Conservation (phyloP, 129 eudicot species). For the Escallonia herrerae region DNA sequence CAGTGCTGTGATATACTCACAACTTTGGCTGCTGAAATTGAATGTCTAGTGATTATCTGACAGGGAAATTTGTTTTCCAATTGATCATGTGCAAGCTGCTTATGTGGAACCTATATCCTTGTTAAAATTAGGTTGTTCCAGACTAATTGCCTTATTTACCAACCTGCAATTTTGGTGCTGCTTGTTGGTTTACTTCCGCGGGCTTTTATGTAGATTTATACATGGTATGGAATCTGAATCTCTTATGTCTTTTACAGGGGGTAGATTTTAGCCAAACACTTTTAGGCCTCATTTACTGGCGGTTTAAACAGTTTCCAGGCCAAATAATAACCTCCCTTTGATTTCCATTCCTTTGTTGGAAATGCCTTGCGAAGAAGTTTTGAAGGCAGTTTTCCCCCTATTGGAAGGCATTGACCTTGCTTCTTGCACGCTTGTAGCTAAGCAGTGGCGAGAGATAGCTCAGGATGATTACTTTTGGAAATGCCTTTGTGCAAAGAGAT, state of each 20-base stretch:
- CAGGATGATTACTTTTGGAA: conserved; percentile 88
- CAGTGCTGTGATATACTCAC: too few species aligned
- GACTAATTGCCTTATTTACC: too few species aligned
- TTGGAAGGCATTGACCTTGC: conserved; percentile 76
- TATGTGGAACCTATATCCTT: too few species aligned
- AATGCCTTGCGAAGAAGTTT: conserved; percentile 52
- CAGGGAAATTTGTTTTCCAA: too few species aligned
- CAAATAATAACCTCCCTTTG: neutral
- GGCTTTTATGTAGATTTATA: neutral
- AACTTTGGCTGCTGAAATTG: too few species aligned
- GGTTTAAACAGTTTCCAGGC: neutral
- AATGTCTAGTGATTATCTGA: too few species aligned
- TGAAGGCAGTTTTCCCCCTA: conserved; percentile 77
- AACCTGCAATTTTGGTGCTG: too few species aligned
- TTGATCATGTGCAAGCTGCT: too few species aligned
- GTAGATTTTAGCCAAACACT: neutral
- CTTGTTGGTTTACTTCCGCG: too few species aligned
- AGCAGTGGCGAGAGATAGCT: conserved; percentile 76
- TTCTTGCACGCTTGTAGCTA: conserved; percentile 67
- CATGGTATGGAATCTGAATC: neutral
- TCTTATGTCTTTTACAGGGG: conserved; percentile 26
- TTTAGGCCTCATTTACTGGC: neutral
- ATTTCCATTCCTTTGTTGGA: neutral
- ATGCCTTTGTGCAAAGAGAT: conserved; percentile 70
- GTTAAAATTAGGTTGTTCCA: too few species aligned